Conservation (phyloP, 2,329 filamentous ascomycete genomes). For the Trichophyton simii region DNA sequence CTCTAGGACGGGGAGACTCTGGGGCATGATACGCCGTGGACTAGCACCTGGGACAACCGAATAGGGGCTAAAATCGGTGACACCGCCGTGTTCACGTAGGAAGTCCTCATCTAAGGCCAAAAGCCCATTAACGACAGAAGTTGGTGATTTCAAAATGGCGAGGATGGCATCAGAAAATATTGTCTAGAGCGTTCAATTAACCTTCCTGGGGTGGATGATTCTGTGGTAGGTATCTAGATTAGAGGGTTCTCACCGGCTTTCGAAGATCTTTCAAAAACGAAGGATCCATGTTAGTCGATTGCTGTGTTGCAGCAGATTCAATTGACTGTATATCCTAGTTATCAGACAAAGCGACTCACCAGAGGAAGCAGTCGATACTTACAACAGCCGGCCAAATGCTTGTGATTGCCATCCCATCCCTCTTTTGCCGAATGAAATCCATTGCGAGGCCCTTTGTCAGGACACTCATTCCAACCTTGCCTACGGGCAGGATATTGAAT, state of each 20-base stretch:
- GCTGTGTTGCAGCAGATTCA: slow-evolving; percentile 8
- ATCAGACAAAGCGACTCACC: not conserved
- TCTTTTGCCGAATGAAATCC: slow-evolving; percentile 59
- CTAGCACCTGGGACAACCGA: slow-evolving; percentile 49
- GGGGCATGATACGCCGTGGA: slow-evolving; percentile 69
- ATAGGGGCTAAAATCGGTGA: slow-evolving; percentile 62
- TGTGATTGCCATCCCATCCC: slow-evolving; percentile 59
- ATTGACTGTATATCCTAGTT: slow-evolving; percentile 3
- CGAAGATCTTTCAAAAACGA: slow-evolving; percentile 45
- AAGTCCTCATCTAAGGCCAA: slow-evolving; percentile 73
- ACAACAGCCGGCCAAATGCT: slow-evolving; percentile 72
- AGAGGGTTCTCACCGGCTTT: slow-evolving; percentile 37
- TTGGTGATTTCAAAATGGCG: slow-evolving; percentile 52
- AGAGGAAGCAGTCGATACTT: slow-evolving; percentile 19
- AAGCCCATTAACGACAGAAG: slow-evolving; percentile 53
- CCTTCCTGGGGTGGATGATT: not conserved
- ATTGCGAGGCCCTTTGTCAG: slow-evolving; percentile 70
- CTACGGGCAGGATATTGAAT: slow-evolving; percentile 20
- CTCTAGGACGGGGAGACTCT: slow-evolving; percentile 51
- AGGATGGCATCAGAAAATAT: slow-evolving; percentile 73
- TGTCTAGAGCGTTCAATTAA: slow-evolving; percentile 27
- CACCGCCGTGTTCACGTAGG: slow-evolving; percentile 48
- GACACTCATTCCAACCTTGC: slow-evolving; percentile 71
- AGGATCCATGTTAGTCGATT: not conserved
- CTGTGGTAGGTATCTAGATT: not conserved